Base-by-base conservation (phyloP, 495 filamentous ascomycete species). In the Hypoxylon lenormandii region DNA sequence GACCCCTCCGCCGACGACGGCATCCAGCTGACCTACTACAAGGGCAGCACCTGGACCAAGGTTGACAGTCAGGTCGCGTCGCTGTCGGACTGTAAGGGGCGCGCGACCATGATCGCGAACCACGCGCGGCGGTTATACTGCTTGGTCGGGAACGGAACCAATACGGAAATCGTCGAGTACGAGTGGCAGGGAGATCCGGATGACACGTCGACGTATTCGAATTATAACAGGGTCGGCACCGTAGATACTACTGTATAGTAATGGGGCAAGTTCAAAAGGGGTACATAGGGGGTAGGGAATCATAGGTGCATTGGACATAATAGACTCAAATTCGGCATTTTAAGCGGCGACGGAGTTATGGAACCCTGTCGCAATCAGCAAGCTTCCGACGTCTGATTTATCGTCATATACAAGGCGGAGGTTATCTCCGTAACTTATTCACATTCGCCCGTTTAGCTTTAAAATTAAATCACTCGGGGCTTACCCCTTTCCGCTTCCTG, bases 1-100 rank as follows among this genome's bases (percentile, higher is more conserved):
- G 74, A 76, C 18, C 74, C 74, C 0, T 62, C 60, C 0, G 52
- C 51, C 2, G 33, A 42, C 26, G 69, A 72, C 26, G 74, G 72
- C 4, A 70, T 76, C n/a, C 68, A 70, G 22, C 16, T 74, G 33
- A 74, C 74, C 2, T 74, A 74, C 37, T 60, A 67, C n/a, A 55
- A 66, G 23, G 69, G 56, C 5, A 30, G 11, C 8, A 37, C 12
- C 3, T 76, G 72, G 74, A 66, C 65, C 1, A 37, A 38, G 30
- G 33, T 33, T 3, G 28, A 16, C 23, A 6, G 46, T 21, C 5
- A 45, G 43, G 65, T 76, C 12, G 0, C 13, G 11, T 55, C 50
- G 5, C 45, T 74, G 23, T 54, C 61, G 4, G 66, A 72, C 19
- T 74, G 74, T 43, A 46, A 43, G 23, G 36, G n/a, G 3, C 59